Percentiles rank a stretch among this genome's conserved stretches.
These are phyloP conservation scores for Polytrichum commune DNA, from an alignment of 225 moss, liverwort and hornwort species.

Conservation along the genomic window DNA sequence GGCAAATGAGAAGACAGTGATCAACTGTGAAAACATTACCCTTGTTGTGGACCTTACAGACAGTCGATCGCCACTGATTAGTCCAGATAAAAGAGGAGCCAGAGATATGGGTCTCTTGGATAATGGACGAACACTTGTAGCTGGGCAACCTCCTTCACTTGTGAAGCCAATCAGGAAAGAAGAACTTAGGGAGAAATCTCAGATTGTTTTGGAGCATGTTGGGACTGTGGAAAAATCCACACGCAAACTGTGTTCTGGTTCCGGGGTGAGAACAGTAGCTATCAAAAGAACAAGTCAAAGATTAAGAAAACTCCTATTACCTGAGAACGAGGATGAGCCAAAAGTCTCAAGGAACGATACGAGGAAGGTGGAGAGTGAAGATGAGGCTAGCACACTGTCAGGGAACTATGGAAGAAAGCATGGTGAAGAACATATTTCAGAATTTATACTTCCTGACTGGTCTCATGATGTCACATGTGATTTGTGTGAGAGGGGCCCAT, in stretches of 20 bases:
- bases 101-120: not conserved
- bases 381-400: conserved; percentile 58
- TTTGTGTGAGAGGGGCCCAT: conserved; percentile 71
- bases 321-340: conserved; percentile 7
- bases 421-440: conserved; percentile 15
- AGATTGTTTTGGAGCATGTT: not conserved
- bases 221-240: conserved; percentile 14
- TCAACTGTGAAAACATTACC: not conserved
- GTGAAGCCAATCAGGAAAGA: conserved; percentile 1
- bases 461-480: conserved; percentile 53
- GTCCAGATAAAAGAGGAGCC: not conserved
- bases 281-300: conserved; percentile 5
- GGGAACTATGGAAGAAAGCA: conserved; percentile 36
- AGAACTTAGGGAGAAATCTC: not conserved
- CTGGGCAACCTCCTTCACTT: not conserved
- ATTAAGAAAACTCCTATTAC: conserved; percentile 14
- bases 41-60: conserved; percentile 23
- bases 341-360: not conserved
- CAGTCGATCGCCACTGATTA: not conserved
- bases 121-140: not conserved
- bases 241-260: conserved; percentile 1
- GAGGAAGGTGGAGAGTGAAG: conserved; percentile 46
- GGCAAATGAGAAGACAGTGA: not conserved
- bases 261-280: conserved; percentile 10
- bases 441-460: conserved; percentile 53